Percentiles rank a stretch among this genome's conserved stretches.
phyloP scores from a whole-genome alignment of 148 eudicot species.

The Diospyros kaki region DNA sequence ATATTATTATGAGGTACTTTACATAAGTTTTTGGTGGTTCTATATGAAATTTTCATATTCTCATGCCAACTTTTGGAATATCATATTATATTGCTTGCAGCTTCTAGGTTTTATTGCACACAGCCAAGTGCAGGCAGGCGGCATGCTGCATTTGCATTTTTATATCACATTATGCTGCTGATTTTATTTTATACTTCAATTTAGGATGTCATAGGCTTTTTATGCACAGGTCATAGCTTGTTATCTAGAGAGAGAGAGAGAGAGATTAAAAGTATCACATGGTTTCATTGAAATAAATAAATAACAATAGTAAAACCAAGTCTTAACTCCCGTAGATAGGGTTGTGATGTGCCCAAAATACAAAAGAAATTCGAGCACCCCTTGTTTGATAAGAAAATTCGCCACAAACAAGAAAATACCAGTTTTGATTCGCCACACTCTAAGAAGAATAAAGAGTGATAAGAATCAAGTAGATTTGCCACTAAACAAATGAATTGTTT shows the following conservation, averaged over 20 bases:
- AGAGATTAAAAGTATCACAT: not conserved
- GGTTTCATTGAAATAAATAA: too few relatives aligned
- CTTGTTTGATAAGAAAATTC: too few relatives aligned
- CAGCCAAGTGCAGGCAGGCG: not conserved
- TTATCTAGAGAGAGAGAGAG: not conserved
- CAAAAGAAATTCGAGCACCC: too few relatives aligned
- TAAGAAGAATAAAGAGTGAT: too few relatives aligned
- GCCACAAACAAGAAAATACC: too few relatives aligned
- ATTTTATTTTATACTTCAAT: conserved; percentile 1
- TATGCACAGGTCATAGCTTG: not conserved
- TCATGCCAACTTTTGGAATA: not conserved
- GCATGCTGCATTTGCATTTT: not conserved
- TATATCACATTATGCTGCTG: not conserved
- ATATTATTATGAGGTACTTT: conserved; percentile 77
- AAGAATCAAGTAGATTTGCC: too few relatives aligned
- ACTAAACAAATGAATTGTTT: too few relatives aligned
- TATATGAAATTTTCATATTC: not conserved
- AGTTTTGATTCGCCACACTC: too few relatives aligned
- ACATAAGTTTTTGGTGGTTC: not conserved
- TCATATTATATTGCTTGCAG: not conserved
- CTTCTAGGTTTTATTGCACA: not conserved
- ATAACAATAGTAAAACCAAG: too few relatives aligned
- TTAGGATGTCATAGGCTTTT: not conserved
- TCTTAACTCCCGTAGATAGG: too few relatives aligned
- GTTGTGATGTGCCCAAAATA: too few relatives aligned